A percentile compares a stretch with the other conserved stretches of the same genome.
Conservation (phyloP, 129 eudicot genomes). For the Daucus carota region DH1_v3.0 NC_030382.2:38970501-38971000, state of each 20-base stretch:
- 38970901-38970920: constrained; percentile 22
- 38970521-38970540: neutral
- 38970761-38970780: constrained; percentile 62
- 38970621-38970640: neutral
- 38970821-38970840: constrained; percentile 74
- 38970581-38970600: neutral
- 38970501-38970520: neutral
- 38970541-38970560: neutral
- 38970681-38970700: neutral
- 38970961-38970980: constrained; percentile 15
- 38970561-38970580: neutral
- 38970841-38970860: constrained; percentile 32
- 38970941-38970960: constrained; percentile 37
- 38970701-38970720: neutral
- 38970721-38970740: neutral
- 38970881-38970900: constrained; percentile 32
- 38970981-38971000: neutral
- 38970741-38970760: constrained; percentile 9
- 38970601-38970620: neutral
- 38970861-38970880: constrained; percentile 18
- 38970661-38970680: neutral
- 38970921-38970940: constrained; percentile 25
- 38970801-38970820: constrained; percentile 52
- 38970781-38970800: constrained; percentile 62
- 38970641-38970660: neutral